phyloP scores from a whole-genome alignment of 305 asterid species.

The Vinca major region DNA sequence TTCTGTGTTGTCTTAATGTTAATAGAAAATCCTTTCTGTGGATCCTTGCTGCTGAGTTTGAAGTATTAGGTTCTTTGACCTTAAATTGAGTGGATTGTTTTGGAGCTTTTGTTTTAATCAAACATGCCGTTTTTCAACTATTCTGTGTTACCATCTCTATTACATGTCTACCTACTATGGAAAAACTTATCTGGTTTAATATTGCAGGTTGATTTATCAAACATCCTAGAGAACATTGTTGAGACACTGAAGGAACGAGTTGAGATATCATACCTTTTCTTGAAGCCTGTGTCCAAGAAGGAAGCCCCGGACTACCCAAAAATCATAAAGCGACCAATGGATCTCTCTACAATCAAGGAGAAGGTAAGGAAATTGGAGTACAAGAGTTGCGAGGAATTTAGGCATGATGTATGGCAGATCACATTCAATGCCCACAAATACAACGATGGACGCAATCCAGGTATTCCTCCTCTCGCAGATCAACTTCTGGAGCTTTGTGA shows the following conservation, averaged over 20 bases:
- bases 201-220: slow-evolving; percentile 77
- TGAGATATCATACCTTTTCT: slow-evolving; percentile 67
- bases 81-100: background rate
- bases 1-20: background rate
- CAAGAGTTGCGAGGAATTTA: slow-evolving; percentile 70
- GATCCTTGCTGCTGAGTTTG: background rate
- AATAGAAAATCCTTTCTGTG: background rate
- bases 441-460: slow-evolving; percentile 74
- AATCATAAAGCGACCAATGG: slow-evolving; percentile 70
- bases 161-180: background rate
- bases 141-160: background rate
- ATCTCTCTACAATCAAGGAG: slow-evolving; percentile 73
- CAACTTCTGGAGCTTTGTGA: slow-evolving; percentile 92
- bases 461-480: slow-evolving; percentile 97
- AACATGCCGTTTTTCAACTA: background rate
- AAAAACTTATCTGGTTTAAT: slow-evolving; percentile 12
- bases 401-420: slow-evolving; percentile 77
- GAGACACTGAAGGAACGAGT: slow-evolving; percentile 54
- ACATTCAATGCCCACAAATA: slow-evolving; percentile 70
- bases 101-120: background rate
- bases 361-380: slow-evolving; percentile 67
- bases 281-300: slow-evolving; percentile 82
- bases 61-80: background rate
- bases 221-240: slow-evolving; percentile 62
- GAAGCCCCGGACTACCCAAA: slow-evolving; percentile 86